Conservation (phyloP, 2,329 filamentous ascomycete species). For the Bipolaris oryzae region DNA sequence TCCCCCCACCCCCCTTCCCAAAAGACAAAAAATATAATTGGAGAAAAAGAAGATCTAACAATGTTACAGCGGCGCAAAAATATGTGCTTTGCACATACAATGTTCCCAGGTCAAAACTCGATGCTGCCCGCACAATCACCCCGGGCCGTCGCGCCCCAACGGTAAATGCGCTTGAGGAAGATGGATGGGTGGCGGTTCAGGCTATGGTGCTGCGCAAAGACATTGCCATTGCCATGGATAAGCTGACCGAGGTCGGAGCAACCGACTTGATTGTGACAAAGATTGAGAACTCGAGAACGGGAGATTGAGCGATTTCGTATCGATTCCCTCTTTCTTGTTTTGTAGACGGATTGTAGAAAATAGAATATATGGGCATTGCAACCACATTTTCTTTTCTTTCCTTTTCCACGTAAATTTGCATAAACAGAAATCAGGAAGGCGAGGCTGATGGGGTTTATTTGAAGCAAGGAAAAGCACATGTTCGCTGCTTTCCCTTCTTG, state of each 20-base stretch:
- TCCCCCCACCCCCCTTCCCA: neutral
- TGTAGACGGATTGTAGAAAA: no score
- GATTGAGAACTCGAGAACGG: constrained; percentile 73
- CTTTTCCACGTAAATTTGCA: no score
- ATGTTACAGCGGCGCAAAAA: constrained; percentile 72
- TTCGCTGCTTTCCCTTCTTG: no score
- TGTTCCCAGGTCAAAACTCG: constrained; percentile 72
- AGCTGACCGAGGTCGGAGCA: constrained; percentile 75
- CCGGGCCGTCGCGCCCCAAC: constrained; percentile 94
- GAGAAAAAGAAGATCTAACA: constrained; percentile 22
- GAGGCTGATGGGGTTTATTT: no score
- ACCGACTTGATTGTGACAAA: constrained; percentile 84
- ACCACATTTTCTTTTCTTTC: neutral
- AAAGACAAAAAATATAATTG: neutral
- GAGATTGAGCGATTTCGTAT: constrained; percentile 14
- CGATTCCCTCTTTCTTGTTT: neutral
- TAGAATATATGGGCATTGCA: neutral
- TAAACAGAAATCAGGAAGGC: no score
- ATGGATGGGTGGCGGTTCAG: constrained; percentile 92
- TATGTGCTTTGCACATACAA: constrained; percentile 98
- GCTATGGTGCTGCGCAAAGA: constrained; percentile 91
- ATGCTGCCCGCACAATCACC: constrained; percentile 75
- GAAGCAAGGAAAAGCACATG: no score
- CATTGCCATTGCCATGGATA: constrained; percentile 86
- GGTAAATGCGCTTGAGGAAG: constrained; percentile 84